phyloP scores from a whole-genome alignment of 768 basidiomycete genomes.

The Leccinellum albellum region DNA sequence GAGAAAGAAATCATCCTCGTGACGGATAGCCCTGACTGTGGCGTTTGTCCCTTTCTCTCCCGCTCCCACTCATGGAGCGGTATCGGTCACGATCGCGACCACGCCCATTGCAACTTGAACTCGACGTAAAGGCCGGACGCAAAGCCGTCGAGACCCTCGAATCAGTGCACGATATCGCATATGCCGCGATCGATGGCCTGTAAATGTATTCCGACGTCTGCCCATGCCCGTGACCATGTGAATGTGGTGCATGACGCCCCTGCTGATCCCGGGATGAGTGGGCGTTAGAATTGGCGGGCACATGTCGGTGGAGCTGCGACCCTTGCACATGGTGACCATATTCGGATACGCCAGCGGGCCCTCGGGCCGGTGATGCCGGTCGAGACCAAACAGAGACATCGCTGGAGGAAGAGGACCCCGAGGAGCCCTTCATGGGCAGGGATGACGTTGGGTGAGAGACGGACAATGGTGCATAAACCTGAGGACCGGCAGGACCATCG shows the following conservation, averaged over 20 bases:
- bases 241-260: constrained; percentile 6
- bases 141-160: constrained; percentile 33
- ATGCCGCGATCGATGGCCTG: constrained; percentile 30
- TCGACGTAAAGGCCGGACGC: constrained; percentile 31
- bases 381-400: constrained; percentile 25
- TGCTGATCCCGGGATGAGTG: constrained; percentile 16
- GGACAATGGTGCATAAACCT: constrained; percentile 3
- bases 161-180: constrained; percentile 32
- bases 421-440: constrained; percentile 10
- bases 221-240: constrained; percentile 6
- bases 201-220: constrained; percentile 25
- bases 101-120: constrained; percentile 12
- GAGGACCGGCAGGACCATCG: background rate
- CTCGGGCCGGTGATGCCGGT: constrained; percentile 25
- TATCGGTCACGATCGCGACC: constrained; percentile 21
- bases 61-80: constrained; percentile 2
- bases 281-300: background rate
- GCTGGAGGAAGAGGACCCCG: constrained; percentile 24
- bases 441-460: background rate
- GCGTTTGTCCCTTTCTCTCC: constrained; percentile 16
- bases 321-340: constrained; percentile 9
- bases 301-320: constrained; percentile 17
- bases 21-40: constrained; percentile 12
- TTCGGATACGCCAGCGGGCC: background rate
- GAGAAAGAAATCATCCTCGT: constrained; percentile 2